Base-by-base conservation (phyloP, 768 basidiomycete genomes). In the Hysterangium stoloniferum region DNA sequence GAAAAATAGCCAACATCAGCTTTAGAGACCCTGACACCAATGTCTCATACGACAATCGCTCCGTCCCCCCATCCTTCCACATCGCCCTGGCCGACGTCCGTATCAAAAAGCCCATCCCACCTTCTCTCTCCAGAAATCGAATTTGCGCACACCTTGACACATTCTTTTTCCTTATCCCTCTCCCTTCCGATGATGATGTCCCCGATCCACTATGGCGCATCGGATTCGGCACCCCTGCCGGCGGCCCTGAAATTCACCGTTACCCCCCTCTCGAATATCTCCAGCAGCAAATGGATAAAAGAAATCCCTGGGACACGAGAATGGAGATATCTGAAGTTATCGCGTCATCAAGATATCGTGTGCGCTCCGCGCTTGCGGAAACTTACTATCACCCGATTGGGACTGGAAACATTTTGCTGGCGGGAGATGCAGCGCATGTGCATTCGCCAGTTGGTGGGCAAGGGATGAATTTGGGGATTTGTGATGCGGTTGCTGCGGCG, bases 401-500 rank as follows among this genome's bases (percentile, higher is more conserved):
- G 4, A 22, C 31, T 7, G 41, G 38, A 8, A 27, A 43, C 27
- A 32, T 51, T 27, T 28, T 51, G 17, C 38, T 51, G 5, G 37
- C 25, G 25, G 29, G 45, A n/a, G 25, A 67, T 52, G 63, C 67
- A 13, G 65, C 57, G 4, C 67, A 68, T 46, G 61, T 67, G 20
- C 66, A 68, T 40, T 66, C 64, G 42, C 64, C 60, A 3, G 60
- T 63, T 3, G 67, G 66, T 19, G 64, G 59, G 2, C 66, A 66
- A 54, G 63, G 62, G 40, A 20, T 79, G 77, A 77, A 78, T 54
- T 68, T 79, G 15, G 75, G 77, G 4, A 61, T 79, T 15, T 68
- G 76, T 12, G 78, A 79, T 52, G 76, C 72, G 6, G 59, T 77
- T 17, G 64, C 66, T 45, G 67, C 78, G 2, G 76, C 70, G 4